Conservation (phyloP, 495 filamentous ascomycete genomes). For the Tricharina praecox region DNA sequence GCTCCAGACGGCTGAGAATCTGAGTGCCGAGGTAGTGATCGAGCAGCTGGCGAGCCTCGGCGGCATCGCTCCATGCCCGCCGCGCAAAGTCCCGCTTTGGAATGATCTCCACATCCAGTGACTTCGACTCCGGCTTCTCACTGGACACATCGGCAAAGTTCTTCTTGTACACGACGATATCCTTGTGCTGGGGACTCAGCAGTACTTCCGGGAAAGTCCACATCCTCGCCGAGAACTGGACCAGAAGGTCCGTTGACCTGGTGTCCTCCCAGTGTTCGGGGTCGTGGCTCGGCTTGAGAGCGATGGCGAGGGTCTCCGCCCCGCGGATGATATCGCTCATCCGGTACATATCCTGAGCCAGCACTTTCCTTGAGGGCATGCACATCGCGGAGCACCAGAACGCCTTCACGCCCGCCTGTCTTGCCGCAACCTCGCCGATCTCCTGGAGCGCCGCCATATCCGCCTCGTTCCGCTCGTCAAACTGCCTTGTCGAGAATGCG, state of each 20-base stretch:
- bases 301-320: constrained; percentile 25
- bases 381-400: neutral
- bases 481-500: neutral
- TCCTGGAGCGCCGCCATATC: neutral
- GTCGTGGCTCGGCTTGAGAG: constrained; percentile 29
- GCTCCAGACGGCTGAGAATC: constrained; percentile 28
- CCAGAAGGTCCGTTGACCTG: neutral
- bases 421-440: neutral
- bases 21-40: constrained; percentile 31
- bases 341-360: constrained; percentile 28
- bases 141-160: too few relatives aligned
- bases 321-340: constrained; percentile 32
- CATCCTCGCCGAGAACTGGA: too few relatives aligned
- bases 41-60: constrained; percentile 25
- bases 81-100: constrained; percentile 3
- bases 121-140: too few relatives aligned
- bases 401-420: neutral
- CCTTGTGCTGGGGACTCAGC: constrained; percentile 22
- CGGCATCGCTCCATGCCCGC: constrained; percentile 17
- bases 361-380: neutral
- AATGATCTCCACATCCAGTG: neutral
- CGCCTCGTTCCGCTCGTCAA: neutral
- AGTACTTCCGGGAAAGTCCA: constrained; percentile 33
- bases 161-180: constrained; percentile 27
- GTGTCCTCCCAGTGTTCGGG: constrained; percentile 31